Conservation (phyloP, 2,329 filamentous ascomycete genomes). For the Clonostachys rosea region DNA sequence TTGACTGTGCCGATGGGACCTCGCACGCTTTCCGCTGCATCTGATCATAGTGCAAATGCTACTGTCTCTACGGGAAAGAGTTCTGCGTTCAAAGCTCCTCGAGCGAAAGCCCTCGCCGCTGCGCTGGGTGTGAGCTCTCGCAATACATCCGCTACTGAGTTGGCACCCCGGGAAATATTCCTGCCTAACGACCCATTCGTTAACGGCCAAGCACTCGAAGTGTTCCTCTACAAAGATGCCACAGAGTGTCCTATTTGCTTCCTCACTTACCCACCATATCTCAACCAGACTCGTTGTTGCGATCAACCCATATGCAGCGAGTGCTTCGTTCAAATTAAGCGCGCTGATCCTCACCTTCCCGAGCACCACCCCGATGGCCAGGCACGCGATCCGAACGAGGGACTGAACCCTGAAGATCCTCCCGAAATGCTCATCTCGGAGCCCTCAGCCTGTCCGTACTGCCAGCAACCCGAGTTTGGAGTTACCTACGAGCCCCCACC, state of each 20-base stretch:
- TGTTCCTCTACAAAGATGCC: constrained; percentile 88
- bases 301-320: constrained; percentile 96
- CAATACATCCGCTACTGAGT: constrained; percentile 67
- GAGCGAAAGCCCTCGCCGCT: constrained; percentile 85
- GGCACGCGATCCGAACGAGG: constrained; percentile 25
- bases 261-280: constrained; percentile 87
- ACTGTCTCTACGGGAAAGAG: constrained; percentile 54
- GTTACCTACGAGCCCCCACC: constrained; percentile 90
- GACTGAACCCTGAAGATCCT: constrained; percentile 39
- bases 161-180: constrained; percentile 71
- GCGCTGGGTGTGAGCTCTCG: constrained; percentile 70
- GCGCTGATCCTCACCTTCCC: constrained; percentile 84
- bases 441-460: constrained; percentile 89
- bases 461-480: constrained; percentile 89
- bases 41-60: constrained; percentile 49
- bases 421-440: constrained; percentile 78
- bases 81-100: constrained; percentile 32
- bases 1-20: constrained; percentile 76
- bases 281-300: constrained; percentile 93
- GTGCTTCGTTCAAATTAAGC: constrained; percentile 98
- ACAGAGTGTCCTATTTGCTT: constrained; percentile 95
- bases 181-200: constrained; percentile 81
- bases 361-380: constrained; percentile 62
- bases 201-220: constrained; percentile 91
- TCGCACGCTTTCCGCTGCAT: constrained; percentile 73